phyloP scores from a whole-genome alignment of 176 grass and related monocot genomes.

The Dactylis glomerata region DNA sequence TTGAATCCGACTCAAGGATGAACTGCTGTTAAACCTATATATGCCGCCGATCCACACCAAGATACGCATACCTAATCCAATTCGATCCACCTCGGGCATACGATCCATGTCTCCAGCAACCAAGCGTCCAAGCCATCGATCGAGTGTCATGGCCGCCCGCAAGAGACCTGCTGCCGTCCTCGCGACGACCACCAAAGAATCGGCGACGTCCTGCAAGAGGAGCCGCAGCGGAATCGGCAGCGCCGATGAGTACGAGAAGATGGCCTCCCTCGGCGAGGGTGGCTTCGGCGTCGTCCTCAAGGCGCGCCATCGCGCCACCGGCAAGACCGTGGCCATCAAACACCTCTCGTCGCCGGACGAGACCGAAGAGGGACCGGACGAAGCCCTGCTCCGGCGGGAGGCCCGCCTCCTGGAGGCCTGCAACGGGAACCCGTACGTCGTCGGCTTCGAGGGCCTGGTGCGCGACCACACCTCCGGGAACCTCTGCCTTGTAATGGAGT shows the following conservation, averaged over 20 bases:
- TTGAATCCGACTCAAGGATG: too few relatives aligned
- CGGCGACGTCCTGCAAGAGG: background rate
- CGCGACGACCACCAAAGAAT: background rate
- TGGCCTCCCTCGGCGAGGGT: background rate
- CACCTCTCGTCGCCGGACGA: too few relatives aligned
- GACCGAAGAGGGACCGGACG: too few relatives aligned
- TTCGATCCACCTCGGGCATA: background rate
- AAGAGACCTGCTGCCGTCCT: slow-evolving; percentile 5
- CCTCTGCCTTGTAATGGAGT: slow-evolving; percentile 27
- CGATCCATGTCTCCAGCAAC: background rate
- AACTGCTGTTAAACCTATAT: too few relatives aligned
- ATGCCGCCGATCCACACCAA: too few relatives aligned
- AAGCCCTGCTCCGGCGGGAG: background rate
- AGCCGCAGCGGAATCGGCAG: background rate
- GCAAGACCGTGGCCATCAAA: background rate
- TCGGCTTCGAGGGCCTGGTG: slow-evolving; percentile 18
- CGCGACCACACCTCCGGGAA: background rate
- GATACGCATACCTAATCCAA: background rate
- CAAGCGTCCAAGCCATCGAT: background rate
- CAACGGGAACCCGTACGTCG: slow-evolving; percentile 3
- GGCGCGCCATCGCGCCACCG: background rate
- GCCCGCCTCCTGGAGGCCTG: background rate
- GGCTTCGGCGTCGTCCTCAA: background rate
- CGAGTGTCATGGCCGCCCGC: background rate
- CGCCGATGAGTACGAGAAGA: background rate